A percentile compares a stretch with the other conserved stretches of the same genome.
phyloP scores from a whole-genome alignment of 441 rosid species.

The Omphalea diandra region DNA sequence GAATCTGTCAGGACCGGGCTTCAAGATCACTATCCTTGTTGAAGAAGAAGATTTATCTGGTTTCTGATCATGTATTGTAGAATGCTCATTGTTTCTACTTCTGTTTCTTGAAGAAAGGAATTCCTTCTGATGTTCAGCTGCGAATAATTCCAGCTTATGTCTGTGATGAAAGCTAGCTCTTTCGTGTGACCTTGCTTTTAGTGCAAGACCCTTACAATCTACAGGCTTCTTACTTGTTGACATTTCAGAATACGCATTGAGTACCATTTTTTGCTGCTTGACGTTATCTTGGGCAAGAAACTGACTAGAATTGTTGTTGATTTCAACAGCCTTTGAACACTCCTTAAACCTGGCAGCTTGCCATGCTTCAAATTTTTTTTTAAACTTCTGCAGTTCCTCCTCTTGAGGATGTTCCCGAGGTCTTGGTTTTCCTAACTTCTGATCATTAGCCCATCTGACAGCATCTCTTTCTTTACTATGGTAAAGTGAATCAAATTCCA shows the following conservation, averaged over 20 bases:
- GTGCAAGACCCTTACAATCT: constrained; percentile 27
- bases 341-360: constrained; percentile 80
- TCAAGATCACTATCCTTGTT: constrained; percentile 70
- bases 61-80: constrained; percentile 36
- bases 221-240: constrained; percentile 21
- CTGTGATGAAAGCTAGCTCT: constrained; percentile 27
- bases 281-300: constrained; percentile 30
- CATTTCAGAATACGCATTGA: constrained; percentile 9
- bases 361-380: constrained; percentile 92
- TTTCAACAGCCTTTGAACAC: constrained; percentile 56
- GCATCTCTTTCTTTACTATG: constrained; percentile 25
- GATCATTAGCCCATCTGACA: constrained; percentile 35
- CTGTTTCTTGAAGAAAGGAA: constrained; percentile 43
- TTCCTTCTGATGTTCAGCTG: constrained; percentile 36
- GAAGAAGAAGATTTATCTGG: constrained; percentile 39
- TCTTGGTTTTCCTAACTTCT: constrained; percentile 40
- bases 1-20: constrained; percentile 76
- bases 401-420: constrained; percentile 94
- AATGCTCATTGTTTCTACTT: constrained; percentile 34
- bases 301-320: constrained; percentile 23
- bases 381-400: constrained; percentile 91
- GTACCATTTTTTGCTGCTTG: constrained; percentile 22
- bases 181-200: constrained; percentile 29
- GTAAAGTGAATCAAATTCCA: constrained; percentile 33
- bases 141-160: constrained; percentile 35